These are phyloP conservation scores for Camellia sinensis DNA, from an alignment of 148 eudicot species.

Conservation along the genomic window DNA sequence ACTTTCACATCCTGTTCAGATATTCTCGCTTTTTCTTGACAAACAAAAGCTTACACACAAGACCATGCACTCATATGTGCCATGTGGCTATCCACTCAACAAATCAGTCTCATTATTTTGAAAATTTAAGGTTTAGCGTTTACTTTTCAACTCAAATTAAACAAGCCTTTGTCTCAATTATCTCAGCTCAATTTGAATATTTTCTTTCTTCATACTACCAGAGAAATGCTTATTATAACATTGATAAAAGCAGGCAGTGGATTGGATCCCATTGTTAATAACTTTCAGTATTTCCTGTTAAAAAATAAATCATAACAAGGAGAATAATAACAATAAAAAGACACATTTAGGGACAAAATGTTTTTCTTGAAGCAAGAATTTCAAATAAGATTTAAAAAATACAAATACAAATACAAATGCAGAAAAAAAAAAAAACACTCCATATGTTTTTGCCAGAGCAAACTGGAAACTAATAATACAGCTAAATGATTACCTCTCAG, in stretches of 20 bases:
- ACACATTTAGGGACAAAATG: not conserved
- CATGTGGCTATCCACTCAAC: not conserved
- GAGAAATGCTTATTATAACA: not conserved
- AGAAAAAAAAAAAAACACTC: too few species aligned
- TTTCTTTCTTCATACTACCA: too few species aligned
- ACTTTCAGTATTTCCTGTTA: not conserved
- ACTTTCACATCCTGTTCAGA: not conserved
- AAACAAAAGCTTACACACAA: not conserved
- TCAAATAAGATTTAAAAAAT: not conserved
- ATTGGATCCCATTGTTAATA: not conserved
- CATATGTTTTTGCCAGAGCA: not conserved
- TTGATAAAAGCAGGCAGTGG: not conserved
- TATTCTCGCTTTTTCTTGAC: not conserved
- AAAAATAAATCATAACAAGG: slow-evolving; percentile 1
- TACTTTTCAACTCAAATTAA: slow-evolving; percentile 1
- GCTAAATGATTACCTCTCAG: slow-evolving; percentile 60
- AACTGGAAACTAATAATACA: not conserved
- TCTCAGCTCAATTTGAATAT: not conserved
- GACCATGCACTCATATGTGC: not conserved
- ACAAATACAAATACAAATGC: not conserved
- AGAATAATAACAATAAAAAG: not conserved
- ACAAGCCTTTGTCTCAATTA: not conserved
- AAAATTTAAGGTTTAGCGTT: not conserved
- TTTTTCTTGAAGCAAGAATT: not conserved
- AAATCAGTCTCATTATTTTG: not conserved